A percentile compares a stretch with the other conserved stretches of the same genome.
Conservation (phyloP, 2,329 filamentous ascomycete genomes). For the Colletotrichum acutatum region DNA sequence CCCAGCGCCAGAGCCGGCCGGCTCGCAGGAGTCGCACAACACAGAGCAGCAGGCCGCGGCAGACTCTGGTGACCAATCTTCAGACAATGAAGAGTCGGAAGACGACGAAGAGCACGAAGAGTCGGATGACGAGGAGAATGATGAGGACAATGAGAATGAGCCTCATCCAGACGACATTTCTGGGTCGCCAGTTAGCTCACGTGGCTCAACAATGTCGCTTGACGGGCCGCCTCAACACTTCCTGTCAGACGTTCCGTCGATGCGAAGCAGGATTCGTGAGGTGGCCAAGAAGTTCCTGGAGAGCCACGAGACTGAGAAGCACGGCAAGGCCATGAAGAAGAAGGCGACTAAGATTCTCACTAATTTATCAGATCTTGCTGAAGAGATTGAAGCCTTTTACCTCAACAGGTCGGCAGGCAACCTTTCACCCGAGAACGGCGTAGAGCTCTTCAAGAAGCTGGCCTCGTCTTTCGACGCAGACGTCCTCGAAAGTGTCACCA, state of each 20-base stretch:
- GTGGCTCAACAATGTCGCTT: conserved; percentile 73
- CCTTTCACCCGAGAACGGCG: conserved; percentile 62
- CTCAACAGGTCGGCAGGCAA: conserved; percentile 61
- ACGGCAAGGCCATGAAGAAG: conserved; percentile 77
- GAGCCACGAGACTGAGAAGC: conserved; percentile 80
- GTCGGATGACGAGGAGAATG: conserved; percentile 65
- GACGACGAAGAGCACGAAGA: conserved; percentile 59
- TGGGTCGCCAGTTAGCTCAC: conserved; percentile 74
- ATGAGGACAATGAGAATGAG: conserved; percentile 55
- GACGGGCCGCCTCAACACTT: conserved; percentile 64
- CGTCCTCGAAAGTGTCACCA: conserved; percentile 92
- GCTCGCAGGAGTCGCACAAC: conserved; percentile 7
- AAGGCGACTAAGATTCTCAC: conserved; percentile 82
- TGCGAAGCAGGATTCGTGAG: conserved; percentile 78
- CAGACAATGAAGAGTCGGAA: conserved; percentile 61
- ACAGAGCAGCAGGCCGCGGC: conserved; percentile 22
- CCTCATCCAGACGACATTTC: conserved; percentile 67
- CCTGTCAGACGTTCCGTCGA: conserved; percentile 62
- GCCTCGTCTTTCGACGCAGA: conserved; percentile 90
- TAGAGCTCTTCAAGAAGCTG: conserved; percentile 77
- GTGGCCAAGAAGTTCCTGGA: conserved; percentile 87
- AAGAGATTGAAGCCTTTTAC: conserved; percentile 79
- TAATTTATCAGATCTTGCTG: conserved; percentile 76
- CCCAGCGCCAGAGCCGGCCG: conserved; percentile 46
- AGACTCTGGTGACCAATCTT: conserved; percentile 44